Conservation (phyloP, 345 rosid species). For the Populus simonii region DNA sequence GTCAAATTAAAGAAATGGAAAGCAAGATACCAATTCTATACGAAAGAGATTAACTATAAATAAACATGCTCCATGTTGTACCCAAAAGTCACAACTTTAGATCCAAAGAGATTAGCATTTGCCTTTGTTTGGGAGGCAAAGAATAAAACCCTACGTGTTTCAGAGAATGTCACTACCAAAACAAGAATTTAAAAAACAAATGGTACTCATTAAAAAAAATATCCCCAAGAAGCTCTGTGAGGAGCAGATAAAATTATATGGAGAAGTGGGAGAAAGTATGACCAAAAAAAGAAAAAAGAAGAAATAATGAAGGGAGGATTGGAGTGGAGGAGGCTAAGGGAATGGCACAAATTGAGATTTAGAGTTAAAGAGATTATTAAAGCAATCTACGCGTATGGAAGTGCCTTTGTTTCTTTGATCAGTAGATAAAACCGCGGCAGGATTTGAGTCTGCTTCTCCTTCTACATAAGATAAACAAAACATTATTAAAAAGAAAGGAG, state of each 20-base stretch:
- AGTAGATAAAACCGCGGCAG: constrained; percentile 23
- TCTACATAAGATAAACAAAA: neutral
- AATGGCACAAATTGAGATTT: constrained; percentile 6
- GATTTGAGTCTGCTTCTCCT: constrained; percentile 1
- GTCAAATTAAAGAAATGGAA: constrained; percentile 19
- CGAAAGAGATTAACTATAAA: constrained; percentile 4
- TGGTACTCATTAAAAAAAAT: neutral
- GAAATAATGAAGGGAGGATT: neutral
- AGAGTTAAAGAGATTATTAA: neutral
- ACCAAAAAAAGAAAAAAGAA: no score
- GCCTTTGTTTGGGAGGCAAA: constrained; percentile 18
- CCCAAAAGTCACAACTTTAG: constrained; percentile 32
- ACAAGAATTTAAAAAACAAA: neutral
- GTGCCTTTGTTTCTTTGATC: constrained; percentile 4
- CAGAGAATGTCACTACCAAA: neutral
- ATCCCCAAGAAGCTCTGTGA: constrained; percentile 6
- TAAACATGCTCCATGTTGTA: constrained; percentile 22
- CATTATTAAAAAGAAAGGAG: neutral
- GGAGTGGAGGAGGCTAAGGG: neutral
- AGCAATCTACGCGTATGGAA: constrained; percentile 13
- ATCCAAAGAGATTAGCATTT: constrained; percentile 34
- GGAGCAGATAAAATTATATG: neutral
- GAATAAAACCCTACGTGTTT: constrained; percentile 24
- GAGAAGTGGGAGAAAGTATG: neutral
- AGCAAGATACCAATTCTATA: constrained; percentile 12